A percentile compares a stretch with the other conserved stretches of the same genome.
These are phyloP conservation scores for Penicillium turbatum DNA, from an alignment of 495 filamentous ascomycete genomes.

Conservation along the genomic window DNA sequence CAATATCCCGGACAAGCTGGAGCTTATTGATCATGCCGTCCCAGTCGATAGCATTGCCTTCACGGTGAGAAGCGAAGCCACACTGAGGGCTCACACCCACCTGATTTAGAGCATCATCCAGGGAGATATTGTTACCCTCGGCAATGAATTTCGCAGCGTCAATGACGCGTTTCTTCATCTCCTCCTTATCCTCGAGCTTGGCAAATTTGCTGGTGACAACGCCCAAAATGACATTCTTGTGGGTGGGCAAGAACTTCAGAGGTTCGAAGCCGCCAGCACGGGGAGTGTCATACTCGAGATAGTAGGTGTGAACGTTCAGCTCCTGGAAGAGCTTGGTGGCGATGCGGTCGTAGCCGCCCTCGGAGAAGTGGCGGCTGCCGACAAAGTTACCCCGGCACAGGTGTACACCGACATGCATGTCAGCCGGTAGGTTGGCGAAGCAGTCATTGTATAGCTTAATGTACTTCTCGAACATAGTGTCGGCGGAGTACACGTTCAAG, in stretches of 20 bases:
- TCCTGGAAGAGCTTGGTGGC: constrained; percentile 74
- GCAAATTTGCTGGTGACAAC: constrained; percentile 71
- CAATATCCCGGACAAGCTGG: constrained; percentile 61
- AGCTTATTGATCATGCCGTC: constrained; percentile 70
- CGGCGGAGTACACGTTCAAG: constrained; percentile 52
- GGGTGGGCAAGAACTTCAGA: constrained; percentile 62
- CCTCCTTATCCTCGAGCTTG: constrained; percentile 67
- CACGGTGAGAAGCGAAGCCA: constrained; percentile 70
- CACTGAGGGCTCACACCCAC: constrained; percentile 73
- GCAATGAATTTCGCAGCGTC: constrained; percentile 69
- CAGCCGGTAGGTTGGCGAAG: constrained; percentile 57
- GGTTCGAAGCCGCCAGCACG: constrained; percentile 77
- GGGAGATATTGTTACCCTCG: constrained; percentile 57
- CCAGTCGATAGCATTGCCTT: constrained; percentile 59
- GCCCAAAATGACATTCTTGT: constrained; percentile 74
- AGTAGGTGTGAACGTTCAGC: constrained; percentile 73
- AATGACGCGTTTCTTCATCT: constrained; percentile 63
- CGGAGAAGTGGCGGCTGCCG: constrained; percentile 70
- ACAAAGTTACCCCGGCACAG: constrained; percentile 81
- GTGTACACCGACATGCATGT: constrained; percentile 73
- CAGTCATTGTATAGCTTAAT: constrained; percentile 74
- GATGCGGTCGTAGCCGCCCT: constrained; percentile 77
- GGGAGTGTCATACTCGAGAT: constrained; percentile 77
- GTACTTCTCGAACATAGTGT: constrained; percentile 68
- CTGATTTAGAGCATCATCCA: constrained; percentile 63